phyloP scores from a whole-genome alignment of 345 rosid genomes.

The Lenwebbia sp. region DNA sequence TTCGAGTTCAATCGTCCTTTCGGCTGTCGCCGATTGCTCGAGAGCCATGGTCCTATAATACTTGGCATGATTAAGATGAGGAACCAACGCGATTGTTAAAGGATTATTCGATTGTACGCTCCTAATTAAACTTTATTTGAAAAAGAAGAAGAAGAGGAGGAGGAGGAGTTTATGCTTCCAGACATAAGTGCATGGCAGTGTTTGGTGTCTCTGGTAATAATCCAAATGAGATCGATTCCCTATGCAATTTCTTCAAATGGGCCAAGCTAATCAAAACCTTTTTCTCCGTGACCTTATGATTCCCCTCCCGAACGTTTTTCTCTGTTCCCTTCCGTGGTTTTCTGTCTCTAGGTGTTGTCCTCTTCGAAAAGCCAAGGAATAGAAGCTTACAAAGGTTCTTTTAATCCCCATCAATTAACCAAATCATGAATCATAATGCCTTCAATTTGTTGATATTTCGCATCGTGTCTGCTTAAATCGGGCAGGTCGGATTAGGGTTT shows the following conservation, averaged over 20 bases:
- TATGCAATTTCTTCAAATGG: background rate
- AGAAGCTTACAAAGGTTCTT: background rate
- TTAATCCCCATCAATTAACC: background rate
- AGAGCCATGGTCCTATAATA: background rate
- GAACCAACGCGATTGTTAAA: background rate
- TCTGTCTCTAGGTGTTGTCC: background rate
- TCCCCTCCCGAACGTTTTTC: background rate
- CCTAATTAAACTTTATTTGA: background rate
- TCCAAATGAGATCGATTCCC: background rate
- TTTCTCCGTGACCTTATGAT: background rate
- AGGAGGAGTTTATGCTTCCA: background rate
- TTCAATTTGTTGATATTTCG: background rate
- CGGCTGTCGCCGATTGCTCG: background rate
- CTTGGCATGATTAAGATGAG: background rate
- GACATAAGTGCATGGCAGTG: background rate
- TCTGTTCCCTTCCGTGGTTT: background rate
- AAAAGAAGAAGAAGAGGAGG: too few species aligned
- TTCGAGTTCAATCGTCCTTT: accelerated
- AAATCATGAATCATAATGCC: background rate
- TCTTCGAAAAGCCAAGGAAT: background rate
- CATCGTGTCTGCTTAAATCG: background rate
- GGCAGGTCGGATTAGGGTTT: background rate
- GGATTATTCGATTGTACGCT: background rate
- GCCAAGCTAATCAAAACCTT: background rate
- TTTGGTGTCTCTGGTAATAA: background rate